Evolutionary conservation across 2,329 filamentous ascomycete genomes (phyloP).

Genomic region (Fusarium verrucosum): DNA sequence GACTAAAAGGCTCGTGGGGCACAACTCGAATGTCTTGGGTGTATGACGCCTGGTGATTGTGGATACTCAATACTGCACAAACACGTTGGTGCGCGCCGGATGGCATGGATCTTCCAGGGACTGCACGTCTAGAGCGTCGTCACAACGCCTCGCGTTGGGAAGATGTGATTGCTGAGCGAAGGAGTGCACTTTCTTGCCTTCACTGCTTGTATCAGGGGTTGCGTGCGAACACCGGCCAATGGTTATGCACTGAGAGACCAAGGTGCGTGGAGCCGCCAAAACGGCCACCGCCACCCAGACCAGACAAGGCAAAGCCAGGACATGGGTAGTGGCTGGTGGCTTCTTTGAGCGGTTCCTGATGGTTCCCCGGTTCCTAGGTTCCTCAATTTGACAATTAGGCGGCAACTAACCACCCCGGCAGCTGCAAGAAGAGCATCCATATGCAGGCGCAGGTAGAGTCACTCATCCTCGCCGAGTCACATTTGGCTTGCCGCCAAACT

Average conservation of each 20-base stretch:
- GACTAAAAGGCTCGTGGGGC: constrained; percentile 37
- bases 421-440: constrained; percentile 29
- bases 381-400: constrained; percentile 33
- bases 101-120: constrained; percentile 40
- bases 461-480: constrained; percentile 34
- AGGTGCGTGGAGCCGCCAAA: constrained; percentile 33
- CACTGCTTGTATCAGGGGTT: constrained; percentile 26
- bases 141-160: constrained; percentile 38
- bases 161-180: constrained; percentile 40
- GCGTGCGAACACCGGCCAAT: constrained; percentile 38
- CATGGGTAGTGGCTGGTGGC: constrained; percentile 36
- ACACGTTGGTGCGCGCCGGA: constrained; percentile 29
- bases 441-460: constrained; percentile 22
- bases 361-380: constrained; percentile 21
- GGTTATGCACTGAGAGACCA: constrained; percentile 27
- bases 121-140: constrained; percentile 39
- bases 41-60: constrained; percentile 36
- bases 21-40: constrained; percentile 36
- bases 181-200: constrained; percentile 26
- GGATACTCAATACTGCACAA: constrained; percentile 37
- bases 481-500: constrained; percentile 25
- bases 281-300: constrained; percentile 37
- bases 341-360: constrained; percentile 29
- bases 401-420: constrained; percentile 42
- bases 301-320: constrained; percentile 33